These are phyloP conservation scores for Paecilomyces variotii DNA, from an alignment of 2,329 filamentous ascomycete genomes.

Conservation along the genomic window DNA sequence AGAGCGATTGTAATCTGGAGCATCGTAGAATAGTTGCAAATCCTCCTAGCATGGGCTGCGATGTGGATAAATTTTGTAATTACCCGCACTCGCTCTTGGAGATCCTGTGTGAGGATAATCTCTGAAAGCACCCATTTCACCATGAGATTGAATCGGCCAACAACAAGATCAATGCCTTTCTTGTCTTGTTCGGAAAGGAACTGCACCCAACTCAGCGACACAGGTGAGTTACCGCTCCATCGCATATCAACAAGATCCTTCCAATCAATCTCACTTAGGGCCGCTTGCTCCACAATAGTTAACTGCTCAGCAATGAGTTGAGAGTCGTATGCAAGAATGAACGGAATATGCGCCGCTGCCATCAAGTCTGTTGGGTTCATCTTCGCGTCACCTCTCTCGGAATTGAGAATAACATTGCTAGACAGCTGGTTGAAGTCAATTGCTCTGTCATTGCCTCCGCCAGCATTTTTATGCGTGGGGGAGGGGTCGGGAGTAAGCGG, in stretches of 20 bases:
- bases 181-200: slow-evolving; percentile 49
- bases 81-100: slow-evolving; percentile 51
- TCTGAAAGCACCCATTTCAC: slow-evolving; percentile 60
- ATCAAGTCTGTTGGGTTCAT: slow-evolving; percentile 9
- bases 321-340: slow-evolving; percentile 56
- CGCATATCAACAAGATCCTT: slow-evolving; percentile 56
- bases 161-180: slow-evolving; percentile 56
- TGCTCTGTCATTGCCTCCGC: slow-evolving; percentile 10
- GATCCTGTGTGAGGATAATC: slow-evolving; percentile 50
- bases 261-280: slow-evolving; percentile 59
- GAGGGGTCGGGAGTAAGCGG: slow-evolving; percentile 38
- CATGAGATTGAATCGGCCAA: slow-evolving; percentile 58
- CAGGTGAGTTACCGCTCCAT: slow-evolving; percentile 50
- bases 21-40: slow-evolving; percentile 60
- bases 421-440: slow-evolving; percentile 22
- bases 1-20: slow-evolving; percentile 57
- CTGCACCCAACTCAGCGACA: slow-evolving; percentile 52
- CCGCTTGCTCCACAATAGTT: slow-evolving; percentile 58
- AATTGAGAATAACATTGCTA: slow-evolving; percentile 25
- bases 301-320: slow-evolving; percentile 55
- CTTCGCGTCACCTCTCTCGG: slow-evolving; percentile 13
- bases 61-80: slow-evolving; percentile 59
- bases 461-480: slow-evolving; percentile 19
- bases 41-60: slow-evolving; percentile 48
- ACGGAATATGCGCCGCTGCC: slow-evolving; percentile 47